Evolutionary conservation across 495 filamentous ascomycete species (phyloP).

Genomic region (Xylaria acuta): DNA sequence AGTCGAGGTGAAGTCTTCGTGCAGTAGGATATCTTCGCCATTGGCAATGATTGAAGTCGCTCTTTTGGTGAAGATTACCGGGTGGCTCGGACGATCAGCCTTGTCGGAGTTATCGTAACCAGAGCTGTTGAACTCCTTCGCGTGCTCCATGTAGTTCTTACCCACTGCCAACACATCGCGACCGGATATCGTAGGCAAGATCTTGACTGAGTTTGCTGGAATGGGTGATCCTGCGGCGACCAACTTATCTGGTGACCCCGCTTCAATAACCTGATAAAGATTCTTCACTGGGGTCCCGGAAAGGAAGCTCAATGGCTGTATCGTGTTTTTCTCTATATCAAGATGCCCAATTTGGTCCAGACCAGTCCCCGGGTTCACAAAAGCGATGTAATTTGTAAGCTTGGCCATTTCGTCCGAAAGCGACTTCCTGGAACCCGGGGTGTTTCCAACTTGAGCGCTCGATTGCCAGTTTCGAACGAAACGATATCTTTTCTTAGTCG

Average conservation of each 20-base stretch:
- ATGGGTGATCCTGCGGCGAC: conserved; percentile 43
- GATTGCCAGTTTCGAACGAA: neutral
- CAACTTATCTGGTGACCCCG: conserved; percentile 41
- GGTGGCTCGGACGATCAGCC: conserved; percentile 50
- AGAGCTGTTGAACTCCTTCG: conserved; percentile 44
- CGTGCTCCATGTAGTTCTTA: conserved; percentile 62
- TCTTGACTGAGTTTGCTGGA: conserved; percentile 44
- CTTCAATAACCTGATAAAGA: conserved; percentile 60
- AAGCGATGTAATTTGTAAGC: conserved; percentile 47
- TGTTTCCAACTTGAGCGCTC: neutral
- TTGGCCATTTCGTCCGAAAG: conserved; percentile 6
- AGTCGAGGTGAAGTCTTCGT: conserved; percentile 56
- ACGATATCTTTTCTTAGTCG: neutral
- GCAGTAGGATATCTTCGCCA: conserved; percentile 48
- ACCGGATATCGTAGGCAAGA: conserved; percentile 55
- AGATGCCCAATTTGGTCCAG: conserved; percentile 55
- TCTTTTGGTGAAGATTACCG: conserved; percentile 56
- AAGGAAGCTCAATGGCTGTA: conserved; percentile 55
- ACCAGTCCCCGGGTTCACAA: conserved; percentile 34
- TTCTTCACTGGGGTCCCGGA: conserved; percentile 56
- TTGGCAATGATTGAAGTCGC: conserved; percentile 58
- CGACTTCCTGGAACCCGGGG: neutral
- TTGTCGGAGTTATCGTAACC: conserved; percentile 60
- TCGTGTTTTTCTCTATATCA: conserved; percentile 44
- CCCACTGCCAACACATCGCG: conserved; percentile 62